phyloP scores from a whole-genome alignment of 2,329 filamentous ascomycete species.

The Coniochaeta prunicola region DNA sequence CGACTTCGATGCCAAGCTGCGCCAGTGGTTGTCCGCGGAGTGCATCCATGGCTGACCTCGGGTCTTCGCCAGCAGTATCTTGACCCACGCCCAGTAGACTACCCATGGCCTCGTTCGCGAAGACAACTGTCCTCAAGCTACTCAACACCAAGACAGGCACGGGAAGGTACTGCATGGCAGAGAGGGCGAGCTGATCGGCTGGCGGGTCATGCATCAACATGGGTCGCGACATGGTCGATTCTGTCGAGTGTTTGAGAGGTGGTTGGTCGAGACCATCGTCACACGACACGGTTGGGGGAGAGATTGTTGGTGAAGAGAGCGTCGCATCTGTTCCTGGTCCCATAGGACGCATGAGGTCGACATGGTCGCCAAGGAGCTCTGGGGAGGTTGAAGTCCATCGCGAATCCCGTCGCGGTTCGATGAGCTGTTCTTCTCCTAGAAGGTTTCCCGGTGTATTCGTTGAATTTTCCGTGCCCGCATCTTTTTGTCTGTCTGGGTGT shows the following conservation, averaged over 20 bases:
- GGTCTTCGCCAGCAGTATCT: slow-evolving; percentile 29
- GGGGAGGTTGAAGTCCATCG: background rate
- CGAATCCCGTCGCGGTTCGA: background rate
- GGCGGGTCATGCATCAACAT: background rate
- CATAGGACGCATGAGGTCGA: too few relatives aligned
- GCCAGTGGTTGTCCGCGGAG: slow-evolving; percentile 60
- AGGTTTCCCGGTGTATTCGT: background rate
- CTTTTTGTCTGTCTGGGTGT: background rate
- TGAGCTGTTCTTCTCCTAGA: background rate
- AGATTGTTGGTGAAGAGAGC: too few relatives aligned
- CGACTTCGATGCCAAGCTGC: slow-evolving; percentile 65
- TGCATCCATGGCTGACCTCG: slow-evolving; percentile 44
- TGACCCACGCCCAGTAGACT: slow-evolving; percentile 54
- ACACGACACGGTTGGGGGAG: too few relatives aligned
- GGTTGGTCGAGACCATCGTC: background rate
- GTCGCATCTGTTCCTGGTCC: too few relatives aligned
- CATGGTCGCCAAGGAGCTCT: too few relatives aligned
- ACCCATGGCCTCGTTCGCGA: slow-evolving; percentile 72
- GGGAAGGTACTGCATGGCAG: slow-evolving; percentile 66
- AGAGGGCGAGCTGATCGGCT: slow-evolving; percentile 49
- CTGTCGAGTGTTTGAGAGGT: background rate
- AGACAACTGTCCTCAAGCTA: slow-evolving; percentile 58
- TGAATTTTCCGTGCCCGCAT: background rate
- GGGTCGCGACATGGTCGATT: background rate
- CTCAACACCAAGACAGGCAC: slow-evolving; percentile 65